Percentiles rank a stretch among this genome's conserved stretches.
Evolutionary conservation across 2,329 filamentous ascomycete species (phyloP).

Genomic region (Trichoderma sp.): DNA sequence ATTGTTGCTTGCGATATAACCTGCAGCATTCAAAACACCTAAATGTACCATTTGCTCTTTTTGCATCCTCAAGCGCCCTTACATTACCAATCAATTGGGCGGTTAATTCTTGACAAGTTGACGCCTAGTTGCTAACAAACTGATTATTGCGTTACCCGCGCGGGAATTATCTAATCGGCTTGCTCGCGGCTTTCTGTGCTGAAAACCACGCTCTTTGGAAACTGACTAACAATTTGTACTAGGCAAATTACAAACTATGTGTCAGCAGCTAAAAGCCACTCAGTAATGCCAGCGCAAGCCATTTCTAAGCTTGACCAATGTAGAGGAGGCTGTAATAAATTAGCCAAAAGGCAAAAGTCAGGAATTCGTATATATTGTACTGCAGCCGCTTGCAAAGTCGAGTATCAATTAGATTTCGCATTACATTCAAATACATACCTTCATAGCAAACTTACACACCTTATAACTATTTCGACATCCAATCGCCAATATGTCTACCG

Average conservation of each 20-base stretch:
- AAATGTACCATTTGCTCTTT: not conserved
- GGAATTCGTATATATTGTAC: not conserved
- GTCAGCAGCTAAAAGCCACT: not conserved
- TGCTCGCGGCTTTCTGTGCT: not conserved
- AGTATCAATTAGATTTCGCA: not conserved
- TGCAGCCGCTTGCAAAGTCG: not conserved
- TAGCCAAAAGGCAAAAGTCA: not conserved
- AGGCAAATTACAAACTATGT: not conserved
- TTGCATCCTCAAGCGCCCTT: not conserved
- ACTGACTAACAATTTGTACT: not conserved
- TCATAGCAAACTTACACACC: too few relatives aligned
- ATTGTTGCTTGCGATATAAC: not conserved
- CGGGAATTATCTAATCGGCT: not conserved
- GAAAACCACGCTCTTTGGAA: not conserved
- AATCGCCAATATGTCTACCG: constrained; percentile 31
- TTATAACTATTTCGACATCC: too few relatives aligned
- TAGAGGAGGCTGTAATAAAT: not conserved
- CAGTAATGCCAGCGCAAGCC: not conserved
- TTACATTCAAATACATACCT: not conserved
- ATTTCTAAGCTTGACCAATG: not conserved
- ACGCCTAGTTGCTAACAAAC: not conserved
- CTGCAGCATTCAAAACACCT: not conserved
- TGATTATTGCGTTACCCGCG: not conserved
- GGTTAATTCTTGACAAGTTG: not conserved
- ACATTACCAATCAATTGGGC: not conserved